Evolutionary conservation across 768 basidiomycete species (phyloP).

Genomic region (Infundibulicybe gibba): DNA sequence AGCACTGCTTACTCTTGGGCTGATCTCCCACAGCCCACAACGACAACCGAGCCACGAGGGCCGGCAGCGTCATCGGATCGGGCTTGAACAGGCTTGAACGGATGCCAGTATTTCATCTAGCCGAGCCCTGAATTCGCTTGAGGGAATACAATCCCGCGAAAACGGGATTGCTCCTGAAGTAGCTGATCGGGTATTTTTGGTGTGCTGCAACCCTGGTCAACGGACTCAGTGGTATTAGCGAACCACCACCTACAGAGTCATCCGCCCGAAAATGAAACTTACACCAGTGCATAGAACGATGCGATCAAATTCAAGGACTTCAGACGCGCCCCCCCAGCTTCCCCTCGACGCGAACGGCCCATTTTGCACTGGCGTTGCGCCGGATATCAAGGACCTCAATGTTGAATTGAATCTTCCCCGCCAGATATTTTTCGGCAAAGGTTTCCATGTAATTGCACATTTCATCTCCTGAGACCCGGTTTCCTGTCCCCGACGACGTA

Average conservation of each 20-base stretch:
- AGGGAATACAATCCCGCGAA: not conserved
- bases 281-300: not conserved
- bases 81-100: not conserved
- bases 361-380: not conserved
- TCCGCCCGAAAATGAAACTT: not conserved
- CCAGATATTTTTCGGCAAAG: constrained; percentile 37
- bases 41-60: not conserved
- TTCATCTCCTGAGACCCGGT: constrained; percentile 42
- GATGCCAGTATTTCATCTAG: not conserved
- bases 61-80: not conserved
- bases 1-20: not conserved
- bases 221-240: not conserved
- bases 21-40: not conserved
- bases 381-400: constrained; percentile 35
- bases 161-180: not conserved
- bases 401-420: constrained; percentile 23
- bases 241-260: not conserved
- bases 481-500: constrained; percentile 22
- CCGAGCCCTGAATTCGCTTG: not conserved
- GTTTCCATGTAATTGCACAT: constrained; percentile 43
- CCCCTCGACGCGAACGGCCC: not conserved
- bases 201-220: not conserved
- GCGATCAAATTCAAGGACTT: not conserved
- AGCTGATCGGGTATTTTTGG: not conserved
- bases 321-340: not conserved